Conservation (phyloP, 106 monocot genomes). For the Vanilla planifolia region DNA sequence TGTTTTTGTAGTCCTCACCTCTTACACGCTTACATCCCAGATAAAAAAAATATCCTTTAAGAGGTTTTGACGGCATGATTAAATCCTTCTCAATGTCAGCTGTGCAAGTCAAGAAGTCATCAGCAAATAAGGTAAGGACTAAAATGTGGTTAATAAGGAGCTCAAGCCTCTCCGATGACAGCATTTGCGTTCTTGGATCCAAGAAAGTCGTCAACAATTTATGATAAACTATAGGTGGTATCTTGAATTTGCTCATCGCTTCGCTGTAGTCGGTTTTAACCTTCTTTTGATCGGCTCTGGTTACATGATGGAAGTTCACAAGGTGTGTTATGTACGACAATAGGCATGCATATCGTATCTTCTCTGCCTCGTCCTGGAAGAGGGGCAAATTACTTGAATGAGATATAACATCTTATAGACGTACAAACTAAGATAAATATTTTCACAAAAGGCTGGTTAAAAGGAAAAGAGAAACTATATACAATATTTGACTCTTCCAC, state of each 20-base stretch:
- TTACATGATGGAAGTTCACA: constrained; percentile 33
- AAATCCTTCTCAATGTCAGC: constrained; percentile 67
- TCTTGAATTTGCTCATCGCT: constrained; percentile 14
- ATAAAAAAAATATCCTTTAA: constrained; percentile 49
- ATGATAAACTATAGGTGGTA: constrained; percentile 39
- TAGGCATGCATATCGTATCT: constrained; percentile 42
- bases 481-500: too few relatives aligned
- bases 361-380: constrained; percentile 48
- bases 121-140: constrained; percentile 73
- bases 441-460: too few relatives aligned
- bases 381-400: neutral
- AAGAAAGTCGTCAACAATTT: constrained; percentile 44
- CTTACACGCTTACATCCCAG: constrained; percentile 36
- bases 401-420: too few relatives aligned
- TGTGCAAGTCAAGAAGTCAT: constrained; percentile 46
- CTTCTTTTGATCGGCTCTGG: constrained; percentile 2
- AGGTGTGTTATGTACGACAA: constrained; percentile 83
- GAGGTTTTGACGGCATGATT: constrained; percentile 25
- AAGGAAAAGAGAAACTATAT: too few relatives aligned
- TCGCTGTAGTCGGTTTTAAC: neutral
- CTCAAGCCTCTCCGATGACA: constrained; percentile 49
- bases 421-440: too few relatives aligned
- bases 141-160: constrained; percentile 80
- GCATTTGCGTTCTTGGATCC: constrained; percentile 30
- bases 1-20: neutral